phyloP scores from a whole-genome alignment of 208 protist genomes.

The Crithidia fasciculata region DNA sequence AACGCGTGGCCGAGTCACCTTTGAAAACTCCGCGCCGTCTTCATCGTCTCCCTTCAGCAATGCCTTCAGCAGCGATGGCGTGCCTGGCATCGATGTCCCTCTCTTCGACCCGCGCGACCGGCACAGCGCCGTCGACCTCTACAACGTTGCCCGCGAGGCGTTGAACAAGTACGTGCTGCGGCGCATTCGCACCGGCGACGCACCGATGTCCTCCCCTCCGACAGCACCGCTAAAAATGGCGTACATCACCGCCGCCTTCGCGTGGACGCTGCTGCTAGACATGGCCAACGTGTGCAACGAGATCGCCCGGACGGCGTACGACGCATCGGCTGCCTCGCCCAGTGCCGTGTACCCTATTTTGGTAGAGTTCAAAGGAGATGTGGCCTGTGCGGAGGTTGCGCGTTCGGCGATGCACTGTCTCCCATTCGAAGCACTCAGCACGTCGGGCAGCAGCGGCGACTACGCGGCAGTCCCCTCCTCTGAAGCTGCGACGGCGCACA shows the following conservation, averaged over 20 bases:
- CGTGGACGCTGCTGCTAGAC: slow-evolving; percentile 75
- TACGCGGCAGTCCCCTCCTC: no score
- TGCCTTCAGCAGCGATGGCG: neutral
- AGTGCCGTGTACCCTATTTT: slow-evolving; percentile 44
- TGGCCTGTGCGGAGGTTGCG: slow-evolving; percentile 51
- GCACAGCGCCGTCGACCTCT: slow-evolving; percentile 49
- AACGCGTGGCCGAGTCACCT: neutral
- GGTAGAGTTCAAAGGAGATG: slow-evolving; percentile 71
- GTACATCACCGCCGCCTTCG: slow-evolving; percentile 54
- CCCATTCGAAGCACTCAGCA: slow-evolving; percentile 77
- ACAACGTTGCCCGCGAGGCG: slow-evolving; percentile 48
- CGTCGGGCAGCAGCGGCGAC: slow-evolving; percentile 2
- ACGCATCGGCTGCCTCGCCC: slow-evolving; percentile 6
- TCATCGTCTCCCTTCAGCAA: slow-evolving; percentile 30
- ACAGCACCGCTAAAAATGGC: slow-evolving; percentile 18
- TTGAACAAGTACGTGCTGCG: slow-evolving; percentile 75
- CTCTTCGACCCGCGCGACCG: slow-evolving; percentile 38
- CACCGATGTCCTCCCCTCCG: neutral
- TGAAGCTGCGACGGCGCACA: slow-evolving; percentile 1
- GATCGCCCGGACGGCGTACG: slow-evolving; percentile 46
- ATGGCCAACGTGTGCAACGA: slow-evolving; percentile 62
- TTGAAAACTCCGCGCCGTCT: slow-evolving; percentile 31
- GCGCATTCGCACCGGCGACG: slow-evolving; percentile 41
- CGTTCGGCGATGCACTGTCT: slow-evolving; percentile 83
- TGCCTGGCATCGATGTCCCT: slow-evolving; percentile 18